These are phyloP conservation scores for Ilyonectria destructans DNA, from an alignment of 2,329 filamentous ascomycete species.

Conservation along the genomic window DNA sequence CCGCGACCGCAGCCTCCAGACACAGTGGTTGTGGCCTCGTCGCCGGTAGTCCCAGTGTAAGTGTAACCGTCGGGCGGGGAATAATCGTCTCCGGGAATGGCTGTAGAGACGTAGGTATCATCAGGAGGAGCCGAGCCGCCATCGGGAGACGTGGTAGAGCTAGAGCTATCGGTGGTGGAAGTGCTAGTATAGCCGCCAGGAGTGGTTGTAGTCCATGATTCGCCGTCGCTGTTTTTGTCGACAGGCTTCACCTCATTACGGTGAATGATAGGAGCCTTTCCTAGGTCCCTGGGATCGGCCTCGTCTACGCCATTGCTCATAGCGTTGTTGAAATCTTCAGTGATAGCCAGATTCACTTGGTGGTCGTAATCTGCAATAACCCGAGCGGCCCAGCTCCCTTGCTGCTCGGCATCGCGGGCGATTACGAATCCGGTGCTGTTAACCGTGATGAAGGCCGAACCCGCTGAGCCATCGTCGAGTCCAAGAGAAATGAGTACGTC, in stretches of 20 bases:
- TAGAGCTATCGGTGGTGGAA: not conserved
- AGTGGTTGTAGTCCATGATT: not conserved
- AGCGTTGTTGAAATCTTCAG: not conserved
- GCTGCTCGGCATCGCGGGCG: not conserved
- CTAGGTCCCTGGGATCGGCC: not conserved
- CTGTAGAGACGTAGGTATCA: not conserved
- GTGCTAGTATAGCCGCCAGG: not conserved
- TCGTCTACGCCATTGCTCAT: not conserved
- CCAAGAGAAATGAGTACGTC: slow-evolving; percentile 10
- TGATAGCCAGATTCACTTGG: slow-evolving; percentile 11
- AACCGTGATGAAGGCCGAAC: not conserved
- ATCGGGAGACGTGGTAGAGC: not conserved
- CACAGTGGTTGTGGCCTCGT: not conserved
- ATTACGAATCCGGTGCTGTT: slow-evolving; percentile 7
- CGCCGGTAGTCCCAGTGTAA: not conserved
- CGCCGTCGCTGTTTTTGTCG: not conserved
- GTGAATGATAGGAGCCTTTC: slow-evolving; percentile 1
- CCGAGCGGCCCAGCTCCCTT: not conserved
- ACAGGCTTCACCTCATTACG: not conserved
- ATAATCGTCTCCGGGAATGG: not conserved
- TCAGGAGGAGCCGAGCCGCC: not conserved
- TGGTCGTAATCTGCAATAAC: slow-evolving; percentile 9
- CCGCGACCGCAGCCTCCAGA: not conserved
- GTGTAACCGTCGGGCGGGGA: not conserved
- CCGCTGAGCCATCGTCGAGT: not conserved